phyloP scores from a whole-genome alignment of 305 asterid genomes.

The Andrographis paniculata region DNA sequence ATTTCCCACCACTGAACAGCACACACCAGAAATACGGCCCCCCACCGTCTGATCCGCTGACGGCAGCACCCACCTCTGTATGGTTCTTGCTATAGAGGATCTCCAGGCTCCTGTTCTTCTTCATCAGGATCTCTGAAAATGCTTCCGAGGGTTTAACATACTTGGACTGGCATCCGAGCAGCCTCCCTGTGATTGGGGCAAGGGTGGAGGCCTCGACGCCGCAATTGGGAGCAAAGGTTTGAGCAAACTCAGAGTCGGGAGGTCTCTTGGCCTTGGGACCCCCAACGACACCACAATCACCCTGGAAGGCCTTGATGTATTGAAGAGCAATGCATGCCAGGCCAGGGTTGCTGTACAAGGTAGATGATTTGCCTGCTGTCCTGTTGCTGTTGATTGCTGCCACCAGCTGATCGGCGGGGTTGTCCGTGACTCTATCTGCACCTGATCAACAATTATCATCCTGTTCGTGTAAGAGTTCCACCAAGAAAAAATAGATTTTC shows the following conservation, averaged over 20 bases:
- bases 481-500: too few relatives aligned
- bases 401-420: constrained; percentile 79
- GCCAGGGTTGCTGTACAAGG: constrained; percentile 70
- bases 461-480: too few relatives aligned
- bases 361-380: constrained; percentile 53
- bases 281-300: constrained; percentile 69
- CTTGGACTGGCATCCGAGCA: constrained; percentile 72
- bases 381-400: constrained; percentile 48
- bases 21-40: constrained; percentile 88
- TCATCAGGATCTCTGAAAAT: constrained; percentile 55
- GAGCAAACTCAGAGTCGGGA: constrained; percentile 46
- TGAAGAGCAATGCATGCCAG: constrained; percentile 87
- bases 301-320: constrained; percentile 75
- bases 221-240: constrained; percentile 76
- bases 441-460: constrained; percentile 14
- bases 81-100: constrained; percentile 62
- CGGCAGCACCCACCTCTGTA: constrained; percentile 89
- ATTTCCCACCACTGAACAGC: constrained; percentile 42
- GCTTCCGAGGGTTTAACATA: constrained; percentile 50
- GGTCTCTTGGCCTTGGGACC: constrained; percentile 69
- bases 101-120: constrained; percentile 45
- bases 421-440: constrained; percentile 66
- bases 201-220: constrained; percentile 51
- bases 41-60: constrained; percentile 65
- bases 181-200: constrained; percentile 66